Evolutionary conservation across 352 stramenopile genomes (phyloP), one percentile per base, ranked within the genome.

Genomic region (Thraustotheca clavata): DNA sequence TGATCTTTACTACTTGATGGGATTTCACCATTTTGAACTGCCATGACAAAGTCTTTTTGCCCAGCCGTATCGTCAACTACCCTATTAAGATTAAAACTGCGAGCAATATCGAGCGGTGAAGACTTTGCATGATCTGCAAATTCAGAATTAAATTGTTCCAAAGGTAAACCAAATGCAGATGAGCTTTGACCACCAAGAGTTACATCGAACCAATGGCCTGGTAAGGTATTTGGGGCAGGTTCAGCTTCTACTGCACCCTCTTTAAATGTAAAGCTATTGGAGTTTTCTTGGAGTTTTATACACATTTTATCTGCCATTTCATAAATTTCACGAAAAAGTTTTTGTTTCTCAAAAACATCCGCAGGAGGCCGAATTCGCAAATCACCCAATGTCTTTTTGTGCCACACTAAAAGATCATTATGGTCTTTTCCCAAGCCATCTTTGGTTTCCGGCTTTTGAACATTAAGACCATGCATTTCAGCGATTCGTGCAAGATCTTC

Each of bases 251-350:
- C 75, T 20, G 83, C 82, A 1, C 73, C 86, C 12, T 79, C 80
- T 34, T 87, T 86, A 18, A 94, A 83, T 1, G 85, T 94, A 11
- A 83, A 73, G 49, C 92, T 81, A 62, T 89, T 87, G 14, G 83
- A 79, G 26, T 87, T 76, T 2, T 76, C 87, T 38, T 92, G 89
- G 24, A 91, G 46, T 6, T 65, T 46, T 14, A 65, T 32, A 50
- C 85, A 92, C 80, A 84, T 91, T 8, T 76, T 74, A 18, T 78
- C 83, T 0, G 81, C 85, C 40, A 88, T 78, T 36, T 84, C 79
- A 65, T 89, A 92, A 49, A 91, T 90, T 55, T 91, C 73, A 50
- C 86, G 83, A 69, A 91, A 90, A 24, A 87, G 73, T 22, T 80
- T 74, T 50, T 94, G 90, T 69, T 87, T 86, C 3, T 72, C 77